Evolutionary conservation across 2,329 filamentous ascomycete species (phyloP), one percentile per base, ranked within the genome.

Genomic region (Talaromyces rugulosus): DNA sequence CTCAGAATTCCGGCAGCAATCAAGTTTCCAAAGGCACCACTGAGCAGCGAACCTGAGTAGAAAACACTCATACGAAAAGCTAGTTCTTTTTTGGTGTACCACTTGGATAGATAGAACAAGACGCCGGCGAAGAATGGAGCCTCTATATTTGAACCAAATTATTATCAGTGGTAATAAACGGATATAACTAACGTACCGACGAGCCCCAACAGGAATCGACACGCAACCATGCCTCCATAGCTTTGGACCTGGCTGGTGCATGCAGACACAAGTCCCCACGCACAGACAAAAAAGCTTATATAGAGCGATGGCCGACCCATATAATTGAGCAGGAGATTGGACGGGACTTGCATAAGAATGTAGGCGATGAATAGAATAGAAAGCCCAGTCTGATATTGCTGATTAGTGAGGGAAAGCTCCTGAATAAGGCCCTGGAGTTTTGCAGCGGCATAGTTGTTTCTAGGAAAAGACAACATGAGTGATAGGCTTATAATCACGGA

Each of bases 41-140:
- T 78, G 34, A 84, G 75, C 23, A 83, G 70, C 1, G 77, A 80
- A 3, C 81, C 82, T 3, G 80, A 79, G 68, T 83, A 84, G 59
- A 85, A 78, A 50, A 83, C 77, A n/a, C 78, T 78, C 66, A 80
- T 82, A 4, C 83, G 77, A 51, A 81, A 74, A 3, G 78, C 78
- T 16, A 85, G 69, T 63, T 85, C 82, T 34, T 79, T 76, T 56
- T 80, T 80, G 1, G 81, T 84, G 65, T 84, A 85, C 81, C 81
- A 84, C 63, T 78, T 80, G 8, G 77, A 80, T 6, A 83, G 74
- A 61, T 80, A 81, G 69, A 80, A 82, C 12, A 82, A 68, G 9
- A 78, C 75, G 8, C 80, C 81, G 12, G 80, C 69, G 67, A 79
- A 77, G 63, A 75, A 80, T 1, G 80, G 78, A 1, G 81, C 81